phyloP scores from a whole-genome alignment of 2,329 filamentous ascomycete species.

The Sarocladium brachiariae region DNA sequence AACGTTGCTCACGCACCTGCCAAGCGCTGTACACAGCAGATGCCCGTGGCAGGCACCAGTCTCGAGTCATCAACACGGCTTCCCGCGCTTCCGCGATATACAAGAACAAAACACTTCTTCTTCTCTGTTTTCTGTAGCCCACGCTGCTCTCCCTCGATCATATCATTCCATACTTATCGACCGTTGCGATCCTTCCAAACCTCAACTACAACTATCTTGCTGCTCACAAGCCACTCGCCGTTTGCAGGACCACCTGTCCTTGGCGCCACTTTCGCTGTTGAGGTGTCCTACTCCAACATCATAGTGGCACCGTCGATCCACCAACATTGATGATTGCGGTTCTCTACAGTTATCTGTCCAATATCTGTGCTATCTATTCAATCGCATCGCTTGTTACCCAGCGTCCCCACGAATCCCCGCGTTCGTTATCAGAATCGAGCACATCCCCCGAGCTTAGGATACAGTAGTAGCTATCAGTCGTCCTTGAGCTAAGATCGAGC shows the following conservation, averaged over 20 bases:
- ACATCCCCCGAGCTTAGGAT: background rate
- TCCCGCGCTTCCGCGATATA: too few relatives aligned
- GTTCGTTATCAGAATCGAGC: slow-evolving; percentile 1
- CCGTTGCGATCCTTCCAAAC: background rate
- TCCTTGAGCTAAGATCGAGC: background rate
- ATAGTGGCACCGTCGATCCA: slow-evolving; percentile 9
- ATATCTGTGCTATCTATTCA: background rate
- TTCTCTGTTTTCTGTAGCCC: background rate
- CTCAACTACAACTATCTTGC: too few relatives aligned
- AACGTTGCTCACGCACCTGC: too few relatives aligned
- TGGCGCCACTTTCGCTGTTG: slow-evolving; percentile 1
- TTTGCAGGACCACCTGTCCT: background rate
- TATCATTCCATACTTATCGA: background rate
- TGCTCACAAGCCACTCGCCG: slow-evolving; percentile 2
- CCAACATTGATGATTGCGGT: background rate
- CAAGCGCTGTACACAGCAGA: too few relatives aligned
- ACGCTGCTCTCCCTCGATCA: background rate
- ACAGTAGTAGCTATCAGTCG: slow-evolving; percentile 2
- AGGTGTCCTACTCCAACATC: slow-evolving; percentile 2
- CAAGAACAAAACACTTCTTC: too few relatives aligned
- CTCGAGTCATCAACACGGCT: too few relatives aligned
- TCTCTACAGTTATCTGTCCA: background rate
- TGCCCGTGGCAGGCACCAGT: too few relatives aligned
- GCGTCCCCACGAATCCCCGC: slow-evolving; percentile 7
- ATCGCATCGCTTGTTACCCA: background rate